Conservation (phyloP, 345 rosid genomes). For the Tarenaya hassleriana region DNA sequence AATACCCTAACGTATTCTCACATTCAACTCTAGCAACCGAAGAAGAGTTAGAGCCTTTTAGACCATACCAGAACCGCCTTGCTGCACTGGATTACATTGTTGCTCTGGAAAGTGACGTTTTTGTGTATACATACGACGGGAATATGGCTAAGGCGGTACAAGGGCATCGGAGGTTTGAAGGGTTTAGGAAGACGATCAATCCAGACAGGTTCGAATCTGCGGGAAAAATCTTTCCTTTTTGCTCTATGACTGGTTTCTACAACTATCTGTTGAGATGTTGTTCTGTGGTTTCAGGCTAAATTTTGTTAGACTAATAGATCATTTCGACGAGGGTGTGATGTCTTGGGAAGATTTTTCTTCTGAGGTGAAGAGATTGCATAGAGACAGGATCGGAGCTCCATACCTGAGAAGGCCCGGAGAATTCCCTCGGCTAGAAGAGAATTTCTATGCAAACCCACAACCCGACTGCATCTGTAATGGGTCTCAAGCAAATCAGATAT, state of each 20-base stretch:
- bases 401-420: constrained; percentile 56
- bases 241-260: not conserved
- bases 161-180: constrained; percentile 83
- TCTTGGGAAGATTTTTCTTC: constrained; percentile 74
- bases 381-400: constrained; percentile 68
- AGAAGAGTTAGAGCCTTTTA: constrained; percentile 74
- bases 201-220: constrained; percentile 58
- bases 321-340: constrained; percentile 47
- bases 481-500: constrained; percentile 26
- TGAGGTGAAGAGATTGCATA: constrained; percentile 54
- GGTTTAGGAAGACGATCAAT: constrained; percentile 74
- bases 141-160: constrained; percentile 99
- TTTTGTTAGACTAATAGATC: constrained; percentile 65
- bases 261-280: constrained; percentile 15
- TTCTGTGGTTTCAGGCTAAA: constrained; percentile 44
- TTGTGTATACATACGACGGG: constrained; percentile 87
- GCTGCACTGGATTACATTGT: constrained; percentile 89
- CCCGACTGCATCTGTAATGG: constrained; percentile 80
- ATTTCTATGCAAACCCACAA: constrained; percentile 80
- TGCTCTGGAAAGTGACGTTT: constrained; percentile 91
- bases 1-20: constrained; percentile 77
- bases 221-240: constrained; percentile 3
- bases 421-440: constrained; percentile 77
- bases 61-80: constrained; percentile 73
- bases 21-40: constrained; percentile 75